phyloP scores from a whole-genome alignment of 73 alveolate species.

The Stentor roeselii region DNA sequence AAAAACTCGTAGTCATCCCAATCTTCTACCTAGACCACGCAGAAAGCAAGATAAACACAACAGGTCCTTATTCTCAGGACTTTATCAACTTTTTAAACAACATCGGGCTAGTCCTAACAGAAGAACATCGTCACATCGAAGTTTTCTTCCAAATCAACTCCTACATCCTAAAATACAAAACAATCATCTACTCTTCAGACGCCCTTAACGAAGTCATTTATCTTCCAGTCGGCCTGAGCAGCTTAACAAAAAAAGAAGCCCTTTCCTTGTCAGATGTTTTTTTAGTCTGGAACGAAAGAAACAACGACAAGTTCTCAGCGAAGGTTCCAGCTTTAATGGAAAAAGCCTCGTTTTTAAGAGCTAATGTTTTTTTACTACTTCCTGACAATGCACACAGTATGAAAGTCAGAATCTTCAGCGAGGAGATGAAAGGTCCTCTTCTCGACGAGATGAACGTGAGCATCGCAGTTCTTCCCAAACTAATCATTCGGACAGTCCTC shows the following conservation, averaged over 20 bases:
- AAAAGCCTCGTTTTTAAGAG: neutral
- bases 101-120: constrained; percentile 2
- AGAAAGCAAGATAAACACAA: neutral
- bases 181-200: neutral
- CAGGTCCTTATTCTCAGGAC: neutral
- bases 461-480: neutral
- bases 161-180: too few species aligned
- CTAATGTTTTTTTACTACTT: neutral
- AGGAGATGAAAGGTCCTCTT: neutral
- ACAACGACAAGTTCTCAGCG: neutral
- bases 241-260: neutral
- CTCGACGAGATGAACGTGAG: neutral
- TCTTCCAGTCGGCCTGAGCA: neutral
- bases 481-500: neutral
- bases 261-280: neutral
- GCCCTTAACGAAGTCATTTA: neutral
- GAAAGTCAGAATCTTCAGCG: neutral
- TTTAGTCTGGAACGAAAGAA: constrained; percentile 16
- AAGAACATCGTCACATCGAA: neutral
- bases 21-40: neutral
- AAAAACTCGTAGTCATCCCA: neutral
- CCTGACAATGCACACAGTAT: neutral
- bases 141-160: neutral
- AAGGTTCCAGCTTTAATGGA: neutral
- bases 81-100: neutral